Evolutionary conservation across 1,139 yeast species (phyloP), one percentile per base, ranked within the genome.

Genomic region (Candida sp.): DNA sequence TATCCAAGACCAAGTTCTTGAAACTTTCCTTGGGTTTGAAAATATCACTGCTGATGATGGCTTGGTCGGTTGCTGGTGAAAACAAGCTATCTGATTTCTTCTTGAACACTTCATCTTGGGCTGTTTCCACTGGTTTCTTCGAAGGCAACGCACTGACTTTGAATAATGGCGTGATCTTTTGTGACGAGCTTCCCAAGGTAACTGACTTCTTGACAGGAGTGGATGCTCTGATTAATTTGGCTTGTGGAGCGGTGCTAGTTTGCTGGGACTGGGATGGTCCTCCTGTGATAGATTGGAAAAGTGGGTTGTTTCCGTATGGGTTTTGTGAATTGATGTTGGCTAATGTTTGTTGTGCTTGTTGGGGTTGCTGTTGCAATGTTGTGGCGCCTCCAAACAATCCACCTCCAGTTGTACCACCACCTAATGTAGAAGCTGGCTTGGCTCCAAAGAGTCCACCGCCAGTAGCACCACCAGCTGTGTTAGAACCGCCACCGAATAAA

Each of bases 281-380:
- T 2, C 66, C 64, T 12, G 73, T 70, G 31, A 77, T 71, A 51
- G 78, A 71, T 60, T 77, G 75, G 69, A 83, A 87, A 48, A 86
- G 72, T 4, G 90, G 90, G 63, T 85, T 86, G 56, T 77, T 77
- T 3, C 94, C 93, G 65, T 86, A 88, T 41, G 96, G 94, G 63
- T 88, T 88, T 55, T 80, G 85, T 41, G 80, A 77, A 50, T 77
- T 75, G 33, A 84, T 73, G 37, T 81, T 83, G 40, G 74, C 64
- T 63, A 73, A 60, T 53, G 73, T 56, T 46, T 66, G 72, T 38
- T 62, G 68, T 44, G 56, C 68, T 49, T 63, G 73, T 46, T 64
- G 54, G 25, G 52, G 49, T 56, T 58, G 54, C 53, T 53, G 53
- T 45, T 47, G 48, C 9, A 63, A 61, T 50, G 64, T 60, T 27